Evolutionary conservation across 331 rosid species (phyloP).

Genomic region (Spiraea crenata): DNA sequence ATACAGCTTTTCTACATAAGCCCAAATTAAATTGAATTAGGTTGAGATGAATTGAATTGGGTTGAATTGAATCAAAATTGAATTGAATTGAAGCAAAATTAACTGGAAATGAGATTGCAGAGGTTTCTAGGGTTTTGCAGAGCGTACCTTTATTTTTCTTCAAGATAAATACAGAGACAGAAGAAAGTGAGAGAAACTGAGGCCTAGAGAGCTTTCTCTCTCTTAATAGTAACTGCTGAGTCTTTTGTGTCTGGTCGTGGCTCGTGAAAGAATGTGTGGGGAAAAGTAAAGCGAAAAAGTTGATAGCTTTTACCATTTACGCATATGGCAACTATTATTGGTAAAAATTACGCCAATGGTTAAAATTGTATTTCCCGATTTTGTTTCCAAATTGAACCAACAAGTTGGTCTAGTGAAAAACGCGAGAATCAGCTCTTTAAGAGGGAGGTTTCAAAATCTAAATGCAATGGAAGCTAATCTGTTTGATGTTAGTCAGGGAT

Average conservation of each 20-base stretch:
- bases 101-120: neutral
- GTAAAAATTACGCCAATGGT: conserved; percentile 18
- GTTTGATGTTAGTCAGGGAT: too few relatives aligned
- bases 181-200: conserved; percentile 5
- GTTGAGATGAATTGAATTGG: too few relatives aligned
- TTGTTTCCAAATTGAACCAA: too few relatives aligned
- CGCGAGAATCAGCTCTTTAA: too few relatives aligned
- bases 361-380: too few relatives aligned
- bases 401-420: too few relatives aligned
- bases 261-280: conserved; percentile 3
- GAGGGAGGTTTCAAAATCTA: too few relatives aligned
- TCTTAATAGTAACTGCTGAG: conserved; percentile 1
- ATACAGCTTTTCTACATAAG: conserved; percentile 10
- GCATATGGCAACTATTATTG: conserved; percentile 3
- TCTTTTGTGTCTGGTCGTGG: neutral
- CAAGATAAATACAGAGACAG: neutral
- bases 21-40: neutral
- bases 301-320: neutral
- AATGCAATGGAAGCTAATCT: too few relatives aligned
- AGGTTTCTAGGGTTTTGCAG: conserved; percentile 22
- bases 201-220: conserved; percentile 11
- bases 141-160: conserved; percentile 33
- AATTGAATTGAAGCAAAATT: conserved; percentile 6
- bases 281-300: neutral
- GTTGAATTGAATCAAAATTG: neutral